Evolutionary conservation across 306 rosid species (phyloP).

Genomic region (Pyrus pyrifolia): DNA sequence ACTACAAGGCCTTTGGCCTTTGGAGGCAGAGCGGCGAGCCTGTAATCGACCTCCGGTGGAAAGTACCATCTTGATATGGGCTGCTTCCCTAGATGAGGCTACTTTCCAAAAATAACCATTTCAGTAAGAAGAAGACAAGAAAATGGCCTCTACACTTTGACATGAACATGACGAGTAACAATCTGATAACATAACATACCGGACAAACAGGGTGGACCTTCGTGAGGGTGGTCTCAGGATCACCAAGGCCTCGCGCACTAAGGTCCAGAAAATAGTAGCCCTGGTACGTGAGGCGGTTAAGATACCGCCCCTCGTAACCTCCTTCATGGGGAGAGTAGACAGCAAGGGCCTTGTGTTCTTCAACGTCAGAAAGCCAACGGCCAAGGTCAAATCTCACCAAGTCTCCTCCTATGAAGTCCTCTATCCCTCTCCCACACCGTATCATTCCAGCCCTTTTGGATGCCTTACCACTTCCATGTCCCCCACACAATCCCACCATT

Average conservation of each 20-base stretch:
- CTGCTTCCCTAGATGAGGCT: slow-evolving; percentile 63
- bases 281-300: slow-evolving; percentile 54
- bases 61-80: slow-evolving; percentile 83
- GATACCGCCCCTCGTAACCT: slow-evolving; percentile 87
- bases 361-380: slow-evolving; percentile 79
- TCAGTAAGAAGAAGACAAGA: not conserved
- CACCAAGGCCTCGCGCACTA: slow-evolving; percentile 86
- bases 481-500: slow-evolving; percentile 16
- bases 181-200: slow-evolving; percentile 13
- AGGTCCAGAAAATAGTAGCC: slow-evolving; percentile 93
- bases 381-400: slow-evolving; percentile 64
- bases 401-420: slow-evolving; percentile 89
- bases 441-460: slow-evolving; percentile 31
- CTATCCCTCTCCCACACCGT: slow-evolving; percentile 53
- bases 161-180: not conserved
- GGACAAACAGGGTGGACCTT: slow-evolving; percentile 94
- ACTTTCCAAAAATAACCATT: not conserved
- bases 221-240: slow-evolving; percentile 83
- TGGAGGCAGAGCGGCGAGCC: slow-evolving; percentile 83
- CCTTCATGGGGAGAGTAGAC: slow-evolving; percentile 93
- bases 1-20: slow-evolving; percentile 67
- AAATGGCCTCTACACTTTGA: not conserved
- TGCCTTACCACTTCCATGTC: slow-evolving; percentile 11
- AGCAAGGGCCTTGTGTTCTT: slow-evolving; percentile 89
- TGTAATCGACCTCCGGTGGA: slow-evolving; percentile 94